A percentile compares a stretch with the other conserved stretches of the same genome.
Evolutionary conservation across 2,329 filamentous ascomycete genomes (phyloP).

Genomic region (Clonostachys rhizophaga): DNA sequence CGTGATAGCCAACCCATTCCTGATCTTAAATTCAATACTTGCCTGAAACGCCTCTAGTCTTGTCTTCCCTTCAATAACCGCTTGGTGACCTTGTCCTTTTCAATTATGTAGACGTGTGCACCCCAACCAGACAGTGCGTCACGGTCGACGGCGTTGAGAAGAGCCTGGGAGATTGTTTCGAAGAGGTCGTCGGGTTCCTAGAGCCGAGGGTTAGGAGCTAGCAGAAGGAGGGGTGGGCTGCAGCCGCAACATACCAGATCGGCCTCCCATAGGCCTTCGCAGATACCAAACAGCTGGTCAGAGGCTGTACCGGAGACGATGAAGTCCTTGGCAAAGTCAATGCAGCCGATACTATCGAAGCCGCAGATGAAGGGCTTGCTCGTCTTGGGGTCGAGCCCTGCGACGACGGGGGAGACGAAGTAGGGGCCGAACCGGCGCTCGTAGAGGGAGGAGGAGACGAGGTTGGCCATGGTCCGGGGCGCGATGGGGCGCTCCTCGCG

Average conservation of each 20-base stretch:
- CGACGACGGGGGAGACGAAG: constrained; percentile 93
- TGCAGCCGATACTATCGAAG: constrained; percentile 98
- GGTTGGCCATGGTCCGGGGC: constrained; percentile 92
- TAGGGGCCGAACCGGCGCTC: constrained; percentile 94
- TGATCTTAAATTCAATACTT: no score
- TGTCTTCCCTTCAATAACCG: constrained; percentile 96
- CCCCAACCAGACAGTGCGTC: constrained; percentile 98
- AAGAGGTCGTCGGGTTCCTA: constrained; percentile 91
- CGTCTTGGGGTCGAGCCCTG: constrained; percentile 90
- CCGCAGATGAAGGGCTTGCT: constrained; percentile 97
- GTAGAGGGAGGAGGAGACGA: constrained; percentile 87
- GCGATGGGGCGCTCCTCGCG: constrained; percentile 96
- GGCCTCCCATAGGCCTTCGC: constrained; percentile 96
- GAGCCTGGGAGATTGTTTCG: constrained; percentile 94
- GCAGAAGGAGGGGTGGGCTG: constrained; percentile 1
- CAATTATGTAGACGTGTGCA: constrained; percentile 98
- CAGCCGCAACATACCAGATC: constrained; percentile 66
- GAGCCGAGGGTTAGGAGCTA: background rate
- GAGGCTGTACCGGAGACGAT: constrained; percentile 95
- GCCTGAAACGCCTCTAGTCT: constrained; percentile 51
- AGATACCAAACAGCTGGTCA: constrained; percentile 98
- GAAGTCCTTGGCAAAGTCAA: constrained; percentile 99
- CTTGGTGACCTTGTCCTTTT: constrained; percentile 99
- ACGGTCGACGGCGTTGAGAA: constrained; percentile 93
- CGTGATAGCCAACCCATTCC: no score